Conservation (phyloP, 2,329 filamentous ascomycete species). For the Aspergillus phoenicis region DNA sequence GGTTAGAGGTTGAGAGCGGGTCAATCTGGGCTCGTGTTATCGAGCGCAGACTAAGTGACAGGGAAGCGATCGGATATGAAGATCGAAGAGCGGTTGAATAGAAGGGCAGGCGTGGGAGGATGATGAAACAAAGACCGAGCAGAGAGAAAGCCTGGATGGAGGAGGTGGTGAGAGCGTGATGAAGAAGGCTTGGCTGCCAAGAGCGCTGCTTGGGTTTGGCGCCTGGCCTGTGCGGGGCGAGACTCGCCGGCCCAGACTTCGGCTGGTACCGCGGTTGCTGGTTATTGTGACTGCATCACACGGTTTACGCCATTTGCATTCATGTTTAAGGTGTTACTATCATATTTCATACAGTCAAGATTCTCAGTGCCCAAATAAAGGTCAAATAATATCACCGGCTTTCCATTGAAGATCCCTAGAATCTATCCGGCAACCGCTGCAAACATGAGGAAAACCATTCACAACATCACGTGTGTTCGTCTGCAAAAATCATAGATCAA, state of each 20-base stretch:
- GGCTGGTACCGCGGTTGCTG: background rate
- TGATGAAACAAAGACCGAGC: conserved; percentile 20
- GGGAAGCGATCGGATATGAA: background rate
- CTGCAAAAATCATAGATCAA: background rate
- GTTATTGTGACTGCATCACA: background rate
- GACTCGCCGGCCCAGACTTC: conserved; percentile 13
- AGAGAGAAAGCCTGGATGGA: background rate
- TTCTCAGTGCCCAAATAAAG: background rate
- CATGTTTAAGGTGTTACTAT: background rate
- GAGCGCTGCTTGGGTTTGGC: conserved; percentile 15
- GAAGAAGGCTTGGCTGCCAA: conserved; percentile 21
- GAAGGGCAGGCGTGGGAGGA: conserved; percentile 13
- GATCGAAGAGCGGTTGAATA: background rate
- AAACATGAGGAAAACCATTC: background rate
- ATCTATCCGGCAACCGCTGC: background rate
- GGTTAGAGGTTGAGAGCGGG: background rate
- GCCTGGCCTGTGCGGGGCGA: conserved; percentile 20
- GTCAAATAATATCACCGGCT: background rate
- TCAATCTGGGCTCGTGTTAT: background rate
- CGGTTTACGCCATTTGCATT: background rate
- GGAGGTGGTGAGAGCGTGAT: background rate
- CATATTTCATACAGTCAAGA: background rate
- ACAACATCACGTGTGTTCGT: background rate
- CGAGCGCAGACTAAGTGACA: background rate
- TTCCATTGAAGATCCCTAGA: conserved; percentile 6